A percentile compares a stretch with the other conserved stretches of the same genome.
Evolutionary conservation across 2,329 filamentous ascomycete species (phyloP).

Genomic region (Cercospora beticola): DNA sequence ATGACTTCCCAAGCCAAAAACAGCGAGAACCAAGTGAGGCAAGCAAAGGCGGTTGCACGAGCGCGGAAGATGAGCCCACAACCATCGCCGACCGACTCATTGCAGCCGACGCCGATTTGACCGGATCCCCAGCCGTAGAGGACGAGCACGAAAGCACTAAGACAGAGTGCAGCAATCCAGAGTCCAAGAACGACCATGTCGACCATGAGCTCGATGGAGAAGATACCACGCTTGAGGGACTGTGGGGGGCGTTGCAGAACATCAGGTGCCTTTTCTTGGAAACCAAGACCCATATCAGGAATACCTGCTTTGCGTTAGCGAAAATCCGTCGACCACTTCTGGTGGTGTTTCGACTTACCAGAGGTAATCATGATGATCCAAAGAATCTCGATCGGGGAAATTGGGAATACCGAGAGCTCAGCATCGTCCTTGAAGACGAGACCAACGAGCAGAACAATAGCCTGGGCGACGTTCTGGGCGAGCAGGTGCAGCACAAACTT

Average conservation of each 20-base stretch:
- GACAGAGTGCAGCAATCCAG: constrained; percentile 68
- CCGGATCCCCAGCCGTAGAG: constrained; percentile 59
- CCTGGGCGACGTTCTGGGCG: constrained; percentile 92
- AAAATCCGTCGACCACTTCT: background rate
- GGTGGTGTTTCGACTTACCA: constrained; percentile 42
- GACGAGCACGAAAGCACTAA: constrained; percentile 63
- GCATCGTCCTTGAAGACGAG: constrained; percentile 74
- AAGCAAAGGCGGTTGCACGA: constrained; percentile 71
- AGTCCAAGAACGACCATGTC: constrained; percentile 79
- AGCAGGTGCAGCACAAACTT: constrained; percentile 88
- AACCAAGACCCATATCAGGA: constrained; percentile 83
- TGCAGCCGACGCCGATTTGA: constrained; percentile 59
- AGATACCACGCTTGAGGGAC: constrained; percentile 65
- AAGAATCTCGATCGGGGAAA: constrained; percentile 81
- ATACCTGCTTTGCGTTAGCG: constrained; percentile 43
- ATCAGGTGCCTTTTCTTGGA: constrained; percentile 71
- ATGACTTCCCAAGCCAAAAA: constrained; percentile 80
- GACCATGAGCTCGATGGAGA: constrained; percentile 72
- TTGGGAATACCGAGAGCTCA: constrained; percentile 77
- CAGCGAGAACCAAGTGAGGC: constrained; percentile 72
- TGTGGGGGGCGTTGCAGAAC: constrained; percentile 81
- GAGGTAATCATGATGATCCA: constrained; percentile 94
- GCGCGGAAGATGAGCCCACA: constrained; percentile 69
- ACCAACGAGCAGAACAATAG: constrained; percentile 76
- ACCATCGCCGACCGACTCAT: constrained; percentile 53